A percentile compares a stretch with the other conserved stretches of the same genome.
Conservation (phyloP, 208 protist genomes). For the Acanthamoeba sp. region DNA sequence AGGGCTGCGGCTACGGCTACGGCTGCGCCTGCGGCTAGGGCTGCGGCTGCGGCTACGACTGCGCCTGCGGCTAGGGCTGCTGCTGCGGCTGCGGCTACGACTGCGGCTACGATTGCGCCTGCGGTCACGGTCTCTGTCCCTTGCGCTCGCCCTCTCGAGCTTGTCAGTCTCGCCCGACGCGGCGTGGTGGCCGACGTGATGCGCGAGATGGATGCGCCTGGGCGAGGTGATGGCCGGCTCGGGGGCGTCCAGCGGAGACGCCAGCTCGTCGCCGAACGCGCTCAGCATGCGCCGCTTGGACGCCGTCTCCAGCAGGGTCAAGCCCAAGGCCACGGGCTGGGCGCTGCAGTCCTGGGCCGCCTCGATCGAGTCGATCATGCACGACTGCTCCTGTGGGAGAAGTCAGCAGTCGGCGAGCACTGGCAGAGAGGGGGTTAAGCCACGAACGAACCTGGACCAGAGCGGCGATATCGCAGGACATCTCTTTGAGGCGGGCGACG, state of each 20-base stretch:
- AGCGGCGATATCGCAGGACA: background rate
- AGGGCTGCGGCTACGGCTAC: background rate
- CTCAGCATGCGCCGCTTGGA: too few species aligned
- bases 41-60: background rate
- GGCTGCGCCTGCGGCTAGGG: too few species aligned
- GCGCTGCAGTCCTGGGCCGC: background rate
- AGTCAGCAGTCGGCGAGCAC: too few species aligned
- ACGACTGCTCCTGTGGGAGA: background rate
- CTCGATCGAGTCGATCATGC: background rate
- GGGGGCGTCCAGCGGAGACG: too few species aligned
- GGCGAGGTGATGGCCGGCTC: too few species aligned
- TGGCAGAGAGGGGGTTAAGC: too few species aligned
- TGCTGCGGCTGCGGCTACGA: background rate
- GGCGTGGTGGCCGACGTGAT: too few species aligned
- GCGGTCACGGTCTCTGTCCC: background rate
- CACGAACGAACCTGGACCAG: background rate
- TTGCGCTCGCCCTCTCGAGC: too few species aligned
- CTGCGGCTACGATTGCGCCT: background rate
- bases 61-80: background rate
- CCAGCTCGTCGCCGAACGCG: too few species aligned
- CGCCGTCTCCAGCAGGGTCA: too few species aligned
- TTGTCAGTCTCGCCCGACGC: too few species aligned
- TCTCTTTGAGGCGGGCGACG: background rate
- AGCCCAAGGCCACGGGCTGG: background rate
- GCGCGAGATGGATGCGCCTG: too few species aligned